Conservation (phyloP, 1,284 basidiomycete genomes). For the Boletus semigastroideus region DNA sequence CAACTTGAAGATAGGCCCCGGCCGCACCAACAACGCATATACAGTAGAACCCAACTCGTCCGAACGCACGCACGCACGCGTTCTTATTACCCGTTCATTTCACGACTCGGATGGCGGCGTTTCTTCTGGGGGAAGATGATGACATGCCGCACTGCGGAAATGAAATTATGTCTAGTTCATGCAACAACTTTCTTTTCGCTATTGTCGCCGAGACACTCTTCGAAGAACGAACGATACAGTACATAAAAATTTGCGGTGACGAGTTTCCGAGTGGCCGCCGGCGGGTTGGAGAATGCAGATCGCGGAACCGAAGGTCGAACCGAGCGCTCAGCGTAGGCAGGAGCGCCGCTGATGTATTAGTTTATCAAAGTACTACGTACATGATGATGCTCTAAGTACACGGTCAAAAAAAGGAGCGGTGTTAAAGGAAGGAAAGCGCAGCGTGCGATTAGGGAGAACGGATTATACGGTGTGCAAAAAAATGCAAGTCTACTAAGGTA, state of each 20-base stretch:
- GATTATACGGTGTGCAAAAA: neutral
- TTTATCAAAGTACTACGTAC: slow-evolving; percentile 18
- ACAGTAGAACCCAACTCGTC: neutral
- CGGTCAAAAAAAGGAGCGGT: neutral
- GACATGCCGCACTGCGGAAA: slow-evolving; percentile 11
- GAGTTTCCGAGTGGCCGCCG: neutral
- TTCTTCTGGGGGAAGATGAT: neutral
- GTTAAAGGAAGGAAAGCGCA: neutral
- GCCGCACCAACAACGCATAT: no score
- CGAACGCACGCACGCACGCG: neutral
- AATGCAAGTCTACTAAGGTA: slow-evolving; percentile 14
- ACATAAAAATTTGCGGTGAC: neutral
- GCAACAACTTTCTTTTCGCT: neutral
- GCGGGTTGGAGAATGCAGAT: no score
- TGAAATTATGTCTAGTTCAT: neutral
- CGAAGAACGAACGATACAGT: no score
- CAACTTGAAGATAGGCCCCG: no score
- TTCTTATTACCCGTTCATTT: no score
- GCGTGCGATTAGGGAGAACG: slow-evolving; percentile 21
- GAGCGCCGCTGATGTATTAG: slow-evolving; percentile 19
- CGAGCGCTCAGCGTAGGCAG: neutral
- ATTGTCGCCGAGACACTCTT: no score
- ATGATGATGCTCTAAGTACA: slow-evolving; percentile 6
- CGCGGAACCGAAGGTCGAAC: neutral
- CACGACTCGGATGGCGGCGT: no score